These are phyloP conservation scores for Backusella psychrophila DNA, from an alignment of 192 early-diverging fungal genomes.

Conservation along the genomic window DNA sequence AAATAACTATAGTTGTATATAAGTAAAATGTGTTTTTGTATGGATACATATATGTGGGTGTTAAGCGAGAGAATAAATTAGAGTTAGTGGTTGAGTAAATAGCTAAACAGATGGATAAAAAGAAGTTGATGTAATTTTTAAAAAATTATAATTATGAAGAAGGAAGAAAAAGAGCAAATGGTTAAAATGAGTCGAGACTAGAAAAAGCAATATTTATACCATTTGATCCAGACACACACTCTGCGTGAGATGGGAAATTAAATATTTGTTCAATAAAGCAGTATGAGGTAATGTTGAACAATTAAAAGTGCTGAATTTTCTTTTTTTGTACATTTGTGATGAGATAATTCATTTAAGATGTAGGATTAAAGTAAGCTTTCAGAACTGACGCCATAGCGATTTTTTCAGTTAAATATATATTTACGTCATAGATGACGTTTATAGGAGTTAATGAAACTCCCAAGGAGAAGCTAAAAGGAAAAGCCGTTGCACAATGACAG, in stretches of 20 bases:
- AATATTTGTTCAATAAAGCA: not conserved
- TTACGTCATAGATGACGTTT: conserved; percentile 5
- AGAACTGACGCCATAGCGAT: not conserved
- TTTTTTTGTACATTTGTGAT: not conserved
- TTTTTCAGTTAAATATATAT: not conserved
- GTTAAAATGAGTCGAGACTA: not conserved
- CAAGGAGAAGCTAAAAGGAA: conserved; percentile 1
- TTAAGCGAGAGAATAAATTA: not conserved
- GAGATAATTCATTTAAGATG: not conserved
- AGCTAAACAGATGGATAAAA: not conserved
- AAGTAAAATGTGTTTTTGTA: not conserved
- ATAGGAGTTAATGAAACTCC: not conserved
- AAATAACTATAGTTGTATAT: not conserved
- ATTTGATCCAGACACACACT: not conserved
- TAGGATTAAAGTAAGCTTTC: not conserved
- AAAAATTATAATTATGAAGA: not conserved
- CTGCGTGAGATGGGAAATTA: not conserved
- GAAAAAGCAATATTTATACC: not conserved
- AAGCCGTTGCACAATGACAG: conserved; percentile 11
- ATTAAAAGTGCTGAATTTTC: not conserved
- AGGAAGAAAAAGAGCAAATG: not conserved
- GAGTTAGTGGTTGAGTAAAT: not conserved
- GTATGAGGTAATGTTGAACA: not conserved
- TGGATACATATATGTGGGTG: not conserved
- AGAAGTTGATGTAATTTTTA: not conserved